A percentile compares a stretch with the other conserved stretches of the same genome.
Conservation (phyloP, 2,329 filamentous ascomycete genomes). For the Knoxdaviesia proteae region DNA sequence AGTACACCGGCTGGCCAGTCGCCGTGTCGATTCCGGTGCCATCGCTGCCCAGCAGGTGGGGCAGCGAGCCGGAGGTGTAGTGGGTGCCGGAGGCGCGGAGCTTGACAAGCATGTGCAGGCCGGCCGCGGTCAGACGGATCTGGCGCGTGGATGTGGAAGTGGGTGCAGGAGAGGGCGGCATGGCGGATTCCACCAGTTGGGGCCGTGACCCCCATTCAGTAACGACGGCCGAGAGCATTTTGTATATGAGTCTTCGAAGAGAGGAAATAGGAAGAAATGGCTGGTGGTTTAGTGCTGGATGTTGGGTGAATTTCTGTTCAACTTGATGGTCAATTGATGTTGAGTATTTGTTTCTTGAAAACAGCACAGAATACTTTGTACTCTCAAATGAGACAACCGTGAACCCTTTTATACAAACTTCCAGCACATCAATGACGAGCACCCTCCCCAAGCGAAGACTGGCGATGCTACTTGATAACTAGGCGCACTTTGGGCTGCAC, state of each 20-base stretch:
- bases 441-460: no score
- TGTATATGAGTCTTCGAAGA: conserved; percentile 5
- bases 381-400: no score
- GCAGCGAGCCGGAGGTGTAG: conserved; percentile 26
- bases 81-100: conserved; percentile 30
- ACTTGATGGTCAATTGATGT: no score
- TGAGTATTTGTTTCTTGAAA: no score
- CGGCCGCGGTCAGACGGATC: conserved; percentile 28
- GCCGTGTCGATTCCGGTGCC: conserved; percentile 24
- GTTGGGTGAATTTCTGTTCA: no score
- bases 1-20: conserved; percentile 28
- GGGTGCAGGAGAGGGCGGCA: conserved; percentile 11
- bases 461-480: no score
- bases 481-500: no score
- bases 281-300: no score
- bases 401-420: no score
- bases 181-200: conserved; percentile 11
- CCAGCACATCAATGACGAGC: no score
- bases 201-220: conserved; percentile 15
- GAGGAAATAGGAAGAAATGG: no score
- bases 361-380: no score
- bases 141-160: conserved; percentile 17
- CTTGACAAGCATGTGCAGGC: conserved; percentile 31
- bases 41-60: conserved; percentile 30
- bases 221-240: conserved; percentile 18